These are phyloP conservation scores for Cutaneotrichosporon spelunceum DNA, from an alignment of 1,284 basidiomycete species.

Conservation along the genomic window DNA sequence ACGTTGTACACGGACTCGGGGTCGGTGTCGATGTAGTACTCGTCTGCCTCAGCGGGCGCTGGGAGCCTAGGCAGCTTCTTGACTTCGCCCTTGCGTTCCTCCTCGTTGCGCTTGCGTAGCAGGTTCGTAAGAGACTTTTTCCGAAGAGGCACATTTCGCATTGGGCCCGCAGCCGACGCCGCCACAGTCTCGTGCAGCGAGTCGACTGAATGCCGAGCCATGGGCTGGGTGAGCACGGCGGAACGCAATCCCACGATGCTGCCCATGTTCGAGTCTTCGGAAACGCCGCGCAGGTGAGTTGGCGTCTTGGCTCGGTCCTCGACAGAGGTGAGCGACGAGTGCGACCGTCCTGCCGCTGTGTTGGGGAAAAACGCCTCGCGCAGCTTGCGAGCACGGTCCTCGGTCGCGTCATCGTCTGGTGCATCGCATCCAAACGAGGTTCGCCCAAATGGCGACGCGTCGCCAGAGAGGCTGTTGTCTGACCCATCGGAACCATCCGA, in stretches of 20 bases:
- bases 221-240: conserved; percentile 4
- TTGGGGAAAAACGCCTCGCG: neutral
- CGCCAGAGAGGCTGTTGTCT: neutral
- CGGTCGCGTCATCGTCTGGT: neutral
- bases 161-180: neutral
- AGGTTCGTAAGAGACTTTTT: conserved; percentile 6
- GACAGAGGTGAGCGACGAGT: neutral
- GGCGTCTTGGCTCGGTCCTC: neutral
- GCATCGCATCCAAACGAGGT: conserved; percentile 12
- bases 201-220: conserved; percentile 5
- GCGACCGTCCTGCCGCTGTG: neutral
- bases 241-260: neutral
- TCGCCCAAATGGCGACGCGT: conserved; percentile 7
- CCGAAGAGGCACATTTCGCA: neutral
- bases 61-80: conserved; percentile 2
- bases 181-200: neutral
- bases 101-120: conserved; percentile 8
- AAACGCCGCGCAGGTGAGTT: neutral
- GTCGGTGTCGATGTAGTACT: neutral
- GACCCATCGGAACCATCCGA: neutral
- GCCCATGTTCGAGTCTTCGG: neutral
- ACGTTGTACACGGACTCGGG: conserved; percentile 5
- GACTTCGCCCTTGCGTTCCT: neutral
- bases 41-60: neutral
- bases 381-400: conserved; percentile 1